Percentiles rank a stretch among this genome's conserved stretches.
These are phyloP conservation scores for Lasiodiplodia hormozganensis DNA, from an alignment of 2,329 filamentous ascomycete species.

Conservation along the genomic window DNA sequence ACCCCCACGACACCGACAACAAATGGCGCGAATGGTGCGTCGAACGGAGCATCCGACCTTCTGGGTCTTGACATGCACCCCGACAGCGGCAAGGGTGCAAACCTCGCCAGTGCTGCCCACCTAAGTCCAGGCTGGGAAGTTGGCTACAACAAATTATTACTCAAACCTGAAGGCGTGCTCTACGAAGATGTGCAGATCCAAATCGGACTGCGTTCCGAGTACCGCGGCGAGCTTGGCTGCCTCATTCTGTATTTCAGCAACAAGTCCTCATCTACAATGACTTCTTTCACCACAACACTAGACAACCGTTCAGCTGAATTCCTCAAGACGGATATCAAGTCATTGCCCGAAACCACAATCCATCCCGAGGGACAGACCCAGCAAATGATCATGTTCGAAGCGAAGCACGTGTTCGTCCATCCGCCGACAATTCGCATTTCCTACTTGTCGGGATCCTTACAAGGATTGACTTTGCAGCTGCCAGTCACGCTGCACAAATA, in stretches of 20 bases:
- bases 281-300: constrained; percentile 91
- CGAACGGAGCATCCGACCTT: constrained; percentile 66
- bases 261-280: constrained; percentile 83
- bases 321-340: constrained; percentile 86
- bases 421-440: constrained; percentile 92
- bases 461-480: constrained; percentile 89
- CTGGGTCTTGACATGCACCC: constrained; percentile 82
- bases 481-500: constrained; percentile 93
- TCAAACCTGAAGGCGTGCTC: constrained; percentile 82
- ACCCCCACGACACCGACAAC: constrained; percentile 38
- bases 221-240: constrained; percentile 92
- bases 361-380: constrained; percentile 78
- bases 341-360: constrained; percentile 83
- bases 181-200: constrained; percentile 97
- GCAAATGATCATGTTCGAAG: constrained; percentile 94
- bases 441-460: constrained; percentile 90
- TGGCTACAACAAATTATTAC: constrained; percentile 83
- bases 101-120: constrained; percentile 90
- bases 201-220: constrained; percentile 90
- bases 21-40: constrained; percentile 56
- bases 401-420: constrained; percentile 79
- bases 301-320: constrained; percentile 73
- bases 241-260: constrained; percentile 96
- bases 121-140: constrained; percentile 93
- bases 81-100: constrained; percentile 65